These are phyloP conservation scores for Brassica hybrid DNA, from an alignment of 441 rosid genomes.

Conservation along the genomic window DNA sequence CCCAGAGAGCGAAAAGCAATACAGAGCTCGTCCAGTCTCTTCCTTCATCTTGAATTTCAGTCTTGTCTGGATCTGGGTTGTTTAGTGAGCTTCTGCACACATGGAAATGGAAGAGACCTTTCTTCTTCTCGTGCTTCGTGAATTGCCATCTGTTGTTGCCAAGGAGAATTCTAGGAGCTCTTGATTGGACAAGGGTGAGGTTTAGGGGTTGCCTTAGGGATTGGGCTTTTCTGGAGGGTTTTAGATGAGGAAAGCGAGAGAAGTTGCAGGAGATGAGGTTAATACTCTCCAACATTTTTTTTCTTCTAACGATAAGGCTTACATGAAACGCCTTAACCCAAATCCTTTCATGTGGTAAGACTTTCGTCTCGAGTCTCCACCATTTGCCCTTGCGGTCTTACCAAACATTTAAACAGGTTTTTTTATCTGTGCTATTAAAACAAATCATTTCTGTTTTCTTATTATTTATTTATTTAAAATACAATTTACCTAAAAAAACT, in stretches of 20 bases:
- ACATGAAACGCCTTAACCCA: neutral
- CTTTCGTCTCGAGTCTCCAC: too few species aligned
- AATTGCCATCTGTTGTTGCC: neutral
- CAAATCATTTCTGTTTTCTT: too few species aligned
- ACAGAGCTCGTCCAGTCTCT: conserved; percentile 81
- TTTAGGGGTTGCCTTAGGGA: neutral
- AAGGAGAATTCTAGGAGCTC: conserved; percentile 9
- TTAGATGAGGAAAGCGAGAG: neutral
- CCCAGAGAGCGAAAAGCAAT: conserved; percentile 73
- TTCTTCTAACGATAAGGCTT: neutral
- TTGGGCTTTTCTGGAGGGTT: conserved; percentile 27
- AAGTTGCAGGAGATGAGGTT: neutral
- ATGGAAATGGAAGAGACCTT: conserved; percentile 35
- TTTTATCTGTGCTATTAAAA: too few species aligned
- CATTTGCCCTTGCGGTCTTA: too few species aligned
- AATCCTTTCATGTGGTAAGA: neutral
- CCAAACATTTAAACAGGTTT: too few species aligned
- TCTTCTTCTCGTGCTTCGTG: conserved; percentile 29
- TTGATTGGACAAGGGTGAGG: conserved; percentile 14
- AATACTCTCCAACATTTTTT: neutral
- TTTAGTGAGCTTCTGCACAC: conserved; percentile 52
- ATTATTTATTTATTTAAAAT: too few species aligned
- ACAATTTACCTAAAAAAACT: too few species aligned
- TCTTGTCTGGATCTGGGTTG: conserved; percentile 56
- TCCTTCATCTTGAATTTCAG: conserved; percentile 40